Conservation (phyloP, 306 rosid species). For the Cyamopsis tetragonoloba region DNA sequence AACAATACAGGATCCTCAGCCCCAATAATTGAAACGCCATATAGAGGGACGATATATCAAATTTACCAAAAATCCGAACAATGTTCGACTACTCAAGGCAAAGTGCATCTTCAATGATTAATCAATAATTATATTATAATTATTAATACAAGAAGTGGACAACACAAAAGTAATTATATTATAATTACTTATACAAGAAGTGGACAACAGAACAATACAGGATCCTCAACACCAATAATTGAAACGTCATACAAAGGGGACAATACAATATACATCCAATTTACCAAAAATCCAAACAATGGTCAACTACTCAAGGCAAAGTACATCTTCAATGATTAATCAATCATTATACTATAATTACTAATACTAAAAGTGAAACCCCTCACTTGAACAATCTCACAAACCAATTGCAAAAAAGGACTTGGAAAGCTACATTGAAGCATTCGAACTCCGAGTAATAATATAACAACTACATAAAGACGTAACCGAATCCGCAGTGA, state of each 20-base stretch:
- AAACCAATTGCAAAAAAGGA: neutral
- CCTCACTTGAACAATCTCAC: neutral
- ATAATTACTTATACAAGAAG: too few species aligned
- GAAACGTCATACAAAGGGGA: neutral
- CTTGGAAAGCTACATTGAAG: neutral
- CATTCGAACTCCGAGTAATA: neutral
- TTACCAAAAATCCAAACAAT: neutral
- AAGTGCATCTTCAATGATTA: neutral
- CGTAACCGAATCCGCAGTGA: neutral
- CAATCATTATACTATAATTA: too few species aligned
- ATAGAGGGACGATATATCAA: neutral
- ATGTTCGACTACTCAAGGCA: neutral
- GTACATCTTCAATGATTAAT: neutral
- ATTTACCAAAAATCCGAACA: neutral
- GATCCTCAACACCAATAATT: constrained; percentile 4
- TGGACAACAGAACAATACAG: constrained; percentile 31
- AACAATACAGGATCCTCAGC: constrained; percentile 23
- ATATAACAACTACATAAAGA: neutral
- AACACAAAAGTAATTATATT: too few species aligned
- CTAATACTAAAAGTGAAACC: too few species aligned
- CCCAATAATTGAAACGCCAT: constrained; percentile 8
- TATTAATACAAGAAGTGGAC: too few species aligned
- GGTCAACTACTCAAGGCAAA: neutral
- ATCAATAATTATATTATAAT: too few species aligned
- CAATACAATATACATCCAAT: neutral